These are phyloP conservation scores for Phalaenopsis hybrid DNA, from an alignment of 116 monocot species.

Conservation along the genomic window DNA sequence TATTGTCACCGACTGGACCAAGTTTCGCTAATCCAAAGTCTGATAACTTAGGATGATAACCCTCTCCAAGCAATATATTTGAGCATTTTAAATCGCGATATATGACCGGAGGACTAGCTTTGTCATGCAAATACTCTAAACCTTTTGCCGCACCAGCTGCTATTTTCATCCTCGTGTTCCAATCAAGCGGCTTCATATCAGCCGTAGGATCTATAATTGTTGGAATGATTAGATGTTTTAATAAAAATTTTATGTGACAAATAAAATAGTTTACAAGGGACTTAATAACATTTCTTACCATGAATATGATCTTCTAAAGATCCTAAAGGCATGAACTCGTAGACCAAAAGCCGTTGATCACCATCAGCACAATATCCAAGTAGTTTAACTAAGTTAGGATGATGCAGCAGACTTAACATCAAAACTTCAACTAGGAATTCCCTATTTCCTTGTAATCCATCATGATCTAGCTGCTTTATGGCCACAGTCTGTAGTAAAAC, in stretches of 20 bases:
- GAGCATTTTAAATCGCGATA: slow-evolving; percentile 70
- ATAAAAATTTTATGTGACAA: neutral
- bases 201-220: slow-evolving; percentile 27
- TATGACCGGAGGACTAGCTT: slow-evolving; percentile 62
- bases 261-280: too few species aligned
- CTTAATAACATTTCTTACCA: slow-evolving; percentile 20
- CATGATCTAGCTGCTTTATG: slow-evolving; percentile 53
- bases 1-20: too few species aligned
- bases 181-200: slow-evolving; percentile 44
- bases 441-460: slow-evolving; percentile 55
- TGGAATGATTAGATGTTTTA: neutral
- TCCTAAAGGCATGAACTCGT: slow-evolving; percentile 23
- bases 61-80: slow-evolving; percentile 64
- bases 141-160: slow-evolving; percentile 68
- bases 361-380: slow-evolving; percentile 62
- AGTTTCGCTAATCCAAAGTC: too few species aligned
- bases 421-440: slow-evolving; percentile 64
- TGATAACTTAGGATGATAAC: slow-evolving; percentile 18
- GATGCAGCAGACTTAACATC: slow-evolving; percentile 55
- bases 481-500: slow-evolving; percentile 39
- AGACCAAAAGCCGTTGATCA: slow-evolving; percentile 58
- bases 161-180: slow-evolving; percentile 26
- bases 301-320: slow-evolving; percentile 63
- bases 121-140: slow-evolving; percentile 57
- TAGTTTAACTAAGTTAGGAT: slow-evolving; percentile 62